Conservation (phyloP, 1,284 basidiomycete species). For the Coniferiporia sulphurascens region DNA sequence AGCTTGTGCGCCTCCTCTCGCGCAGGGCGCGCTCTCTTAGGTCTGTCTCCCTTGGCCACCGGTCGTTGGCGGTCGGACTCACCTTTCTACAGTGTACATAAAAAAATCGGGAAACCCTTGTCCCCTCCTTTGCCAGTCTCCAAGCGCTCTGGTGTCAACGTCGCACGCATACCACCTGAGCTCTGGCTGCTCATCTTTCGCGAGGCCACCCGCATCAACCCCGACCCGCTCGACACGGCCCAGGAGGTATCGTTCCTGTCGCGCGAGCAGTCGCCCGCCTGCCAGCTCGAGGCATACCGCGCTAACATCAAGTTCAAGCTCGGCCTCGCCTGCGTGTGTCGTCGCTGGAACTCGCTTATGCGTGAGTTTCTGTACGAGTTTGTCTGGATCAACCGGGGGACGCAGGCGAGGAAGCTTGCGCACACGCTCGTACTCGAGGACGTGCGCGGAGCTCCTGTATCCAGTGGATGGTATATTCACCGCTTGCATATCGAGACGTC, state of each 20-base stretch:
- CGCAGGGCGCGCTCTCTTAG: conserved; percentile 8
- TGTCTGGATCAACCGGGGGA: conserved; percentile 57
- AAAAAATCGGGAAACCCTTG: not conserved
- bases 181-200: conserved; percentile 57
- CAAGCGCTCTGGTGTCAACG: not conserved
- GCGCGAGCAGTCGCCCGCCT: conserved; percentile 28
- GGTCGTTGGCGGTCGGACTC: not conserved
- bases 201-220: conserved; percentile 40
- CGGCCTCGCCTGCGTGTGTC: conserved; percentile 48
- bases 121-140: not conserved
- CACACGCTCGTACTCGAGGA: conserved; percentile 47
- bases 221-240: conserved; percentile 43
- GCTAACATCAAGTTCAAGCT: conserved; percentile 44
- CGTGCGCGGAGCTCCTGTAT: conserved; percentile 29
- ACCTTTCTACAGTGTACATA: conserved; percentile 1
- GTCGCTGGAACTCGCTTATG: conserved; percentile 47
- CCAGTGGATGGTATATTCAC: conserved; percentile 53
- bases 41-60: not conserved
- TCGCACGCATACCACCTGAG: conserved; percentile 38
- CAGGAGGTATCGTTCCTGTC: conserved; percentile 47
- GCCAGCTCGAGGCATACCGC: conserved; percentile 42
- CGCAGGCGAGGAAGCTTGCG: conserved; percentile 55
- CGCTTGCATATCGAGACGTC: conserved; percentile 65
- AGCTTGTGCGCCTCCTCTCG: not conserved
- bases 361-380: conserved; percentile 58